These are phyloP conservation scores for Apostasia shenzhenica DNA, from an alignment of 106 monocot species.

Conservation along the genomic window DNA sequence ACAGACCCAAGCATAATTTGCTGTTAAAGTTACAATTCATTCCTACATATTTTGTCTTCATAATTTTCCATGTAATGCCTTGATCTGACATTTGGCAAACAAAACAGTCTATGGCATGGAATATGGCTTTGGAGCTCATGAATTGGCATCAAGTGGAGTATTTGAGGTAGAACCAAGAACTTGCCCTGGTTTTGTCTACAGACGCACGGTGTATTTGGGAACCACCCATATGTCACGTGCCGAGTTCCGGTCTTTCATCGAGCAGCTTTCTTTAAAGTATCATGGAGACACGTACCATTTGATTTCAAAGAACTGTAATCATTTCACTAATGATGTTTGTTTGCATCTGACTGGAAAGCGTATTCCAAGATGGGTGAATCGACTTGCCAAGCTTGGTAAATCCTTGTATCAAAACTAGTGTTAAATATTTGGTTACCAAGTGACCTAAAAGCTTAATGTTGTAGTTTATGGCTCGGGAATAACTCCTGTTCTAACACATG, in stretches of 20 bases:
- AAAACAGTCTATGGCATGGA: constrained; percentile 27
- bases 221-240: constrained; percentile 17
- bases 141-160: constrained; percentile 22
- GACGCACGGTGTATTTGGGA: constrained; percentile 26
- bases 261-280: constrained; percentile 23
- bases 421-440: not conserved
- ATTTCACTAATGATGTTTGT: constrained; percentile 33
- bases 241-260: constrained; percentile 28
- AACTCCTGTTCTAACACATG: too few species aligned
- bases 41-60: too few species aligned
- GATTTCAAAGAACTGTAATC: constrained; percentile 30
- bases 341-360: constrained; percentile 22
- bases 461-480: not conserved
- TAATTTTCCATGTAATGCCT: too few species aligned
- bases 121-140: constrained; percentile 32
- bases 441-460: not conserved
- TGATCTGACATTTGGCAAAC: not conserved
- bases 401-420: not conserved
- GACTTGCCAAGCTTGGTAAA: constrained; percentile 25
- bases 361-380: constrained; percentile 33
- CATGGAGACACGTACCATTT: constrained; percentile 27
- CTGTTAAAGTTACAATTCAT: too few species aligned
- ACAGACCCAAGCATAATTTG: too few species aligned
- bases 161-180: constrained; percentile 33
- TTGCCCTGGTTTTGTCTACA: constrained; percentile 30